These are phyloP conservation scores for Solanum gracilifrons DNA, from an alignment of 257 asterid species.

Conservation along the genomic window DNA sequence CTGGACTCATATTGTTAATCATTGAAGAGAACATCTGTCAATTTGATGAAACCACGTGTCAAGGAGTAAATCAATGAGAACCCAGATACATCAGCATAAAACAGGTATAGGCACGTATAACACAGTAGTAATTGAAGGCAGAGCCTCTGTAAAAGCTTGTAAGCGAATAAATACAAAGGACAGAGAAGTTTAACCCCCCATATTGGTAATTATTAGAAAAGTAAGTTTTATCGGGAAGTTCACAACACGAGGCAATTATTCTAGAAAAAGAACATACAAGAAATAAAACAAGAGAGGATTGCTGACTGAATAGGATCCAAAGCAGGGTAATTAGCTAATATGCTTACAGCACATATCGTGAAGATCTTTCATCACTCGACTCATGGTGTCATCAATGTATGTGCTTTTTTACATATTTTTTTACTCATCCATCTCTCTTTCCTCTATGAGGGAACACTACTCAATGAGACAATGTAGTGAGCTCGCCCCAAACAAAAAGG, in stretches of 20 bases:
- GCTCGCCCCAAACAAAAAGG: neutral
- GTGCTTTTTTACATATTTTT: neutral
- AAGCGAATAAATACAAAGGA: neutral
- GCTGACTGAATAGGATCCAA: neutral
- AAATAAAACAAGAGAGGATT: neutral
- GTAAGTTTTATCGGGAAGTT: neutral
- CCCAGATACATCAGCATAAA: neutral
- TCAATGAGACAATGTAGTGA: neutral
- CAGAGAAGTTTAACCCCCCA: neutral
- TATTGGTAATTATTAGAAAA: neutral
- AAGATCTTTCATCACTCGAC: neutral
- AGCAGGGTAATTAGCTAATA: neutral
- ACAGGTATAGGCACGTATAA: neutral
- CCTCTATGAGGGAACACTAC: neutral
- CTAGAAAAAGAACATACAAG: neutral
- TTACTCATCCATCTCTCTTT: neutral
- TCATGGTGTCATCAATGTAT: neutral
- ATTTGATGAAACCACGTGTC: constrained; percentile 1
- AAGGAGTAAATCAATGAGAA: neutral
- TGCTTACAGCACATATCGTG: neutral
- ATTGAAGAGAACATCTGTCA: constrained; percentile 88
- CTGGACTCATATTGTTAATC: constrained; percentile 88
- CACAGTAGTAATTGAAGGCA: neutral
- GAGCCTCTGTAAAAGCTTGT: neutral
- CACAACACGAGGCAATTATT: neutral